A percentile compares a stretch with the other conserved stretches of the same genome.
These are phyloP conservation scores for Iberis amara DNA, from an alignment of 441 rosid genomes.

Conservation along the genomic window DNA sequence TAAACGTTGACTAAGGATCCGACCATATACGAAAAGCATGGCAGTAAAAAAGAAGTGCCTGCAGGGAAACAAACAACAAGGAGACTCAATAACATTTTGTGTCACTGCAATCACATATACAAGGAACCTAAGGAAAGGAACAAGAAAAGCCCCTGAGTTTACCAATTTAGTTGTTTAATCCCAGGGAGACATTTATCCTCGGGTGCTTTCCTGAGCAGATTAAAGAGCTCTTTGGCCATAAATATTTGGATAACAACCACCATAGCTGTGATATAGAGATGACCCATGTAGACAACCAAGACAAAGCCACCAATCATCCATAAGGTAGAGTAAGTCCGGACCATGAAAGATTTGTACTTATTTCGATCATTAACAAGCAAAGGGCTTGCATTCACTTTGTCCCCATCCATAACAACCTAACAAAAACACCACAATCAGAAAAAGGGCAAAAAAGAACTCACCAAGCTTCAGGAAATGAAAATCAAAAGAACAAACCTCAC, in stretches of 20 bases:
- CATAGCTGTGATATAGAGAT: slow-evolving; percentile 42
- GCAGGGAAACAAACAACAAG: slow-evolving; percentile 25
- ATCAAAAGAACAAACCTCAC: slow-evolving; percentile 30
- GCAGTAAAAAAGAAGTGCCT: slow-evolving; percentile 95
- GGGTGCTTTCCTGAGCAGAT: slow-evolving; percentile 37
- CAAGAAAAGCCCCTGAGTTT: neutral
- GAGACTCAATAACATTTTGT: neutral
- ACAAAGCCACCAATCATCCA: slow-evolving; percentile 44
- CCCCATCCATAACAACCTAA: slow-evolving; percentile 33
- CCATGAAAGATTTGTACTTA: slow-evolving; percentile 39
- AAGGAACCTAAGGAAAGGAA: neutral
- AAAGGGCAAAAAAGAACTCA: too few species aligned
- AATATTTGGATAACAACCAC: slow-evolving; percentile 39
- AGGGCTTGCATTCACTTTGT: slow-evolving; percentile 26
- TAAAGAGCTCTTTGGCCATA: slow-evolving; percentile 45
- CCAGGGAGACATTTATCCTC: slow-evolving; percentile 38
- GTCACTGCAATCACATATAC: neutral
- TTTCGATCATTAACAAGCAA: slow-evolving; percentile 32
- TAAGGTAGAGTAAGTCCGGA: slow-evolving; percentile 34
- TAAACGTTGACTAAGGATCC: slow-evolving; percentile 75
- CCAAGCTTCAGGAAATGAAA: too few species aligned
- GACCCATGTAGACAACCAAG: slow-evolving; percentile 39
- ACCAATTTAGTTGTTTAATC: slow-evolving; percentile 37
- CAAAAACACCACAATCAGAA: neutral
- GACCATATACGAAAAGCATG: slow-evolving; percentile 84